Evolutionary conservation across 129 eudicot species (phyloP).

Genomic region (Smallanthus sonchifolius): DNA sequence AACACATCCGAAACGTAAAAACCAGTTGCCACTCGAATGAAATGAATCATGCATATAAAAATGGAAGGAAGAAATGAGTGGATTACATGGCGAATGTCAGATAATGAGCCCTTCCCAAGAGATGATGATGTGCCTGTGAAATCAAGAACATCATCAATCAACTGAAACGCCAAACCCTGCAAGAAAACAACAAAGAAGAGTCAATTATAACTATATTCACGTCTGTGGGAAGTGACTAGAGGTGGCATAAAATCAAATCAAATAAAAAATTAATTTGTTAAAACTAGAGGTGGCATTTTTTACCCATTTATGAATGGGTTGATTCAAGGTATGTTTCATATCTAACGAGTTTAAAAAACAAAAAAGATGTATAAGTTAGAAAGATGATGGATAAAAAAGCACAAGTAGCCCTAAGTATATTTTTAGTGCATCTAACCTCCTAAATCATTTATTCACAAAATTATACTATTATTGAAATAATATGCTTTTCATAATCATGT

Average conservation of each 20-base stretch:
- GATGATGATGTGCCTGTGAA: slow-evolving; percentile 86
- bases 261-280: no score
- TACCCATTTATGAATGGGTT: neutral
- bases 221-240: no score
- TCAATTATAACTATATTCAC: neutral
- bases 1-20: neutral
- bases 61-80: neutral
- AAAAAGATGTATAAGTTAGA: no score
- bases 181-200: slow-evolving; percentile 3
- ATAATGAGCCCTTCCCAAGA: slow-evolving; percentile 79
- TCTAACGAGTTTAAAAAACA: neutral
- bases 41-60: neutral
- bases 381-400: neutral
- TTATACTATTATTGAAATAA: no score
- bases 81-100: slow-evolving; percentile 88
- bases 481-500: no score
- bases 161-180: slow-evolving; percentile 90
- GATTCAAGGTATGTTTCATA: neutral
- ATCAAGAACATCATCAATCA: slow-evolving; percentile 89
- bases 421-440: neutral
- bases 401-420: neutral
- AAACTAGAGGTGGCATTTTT: no score
- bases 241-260: no score
- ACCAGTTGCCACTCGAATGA: neutral
- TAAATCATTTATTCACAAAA: no score